Base-by-base conservation (phyloP, 257 asterid species). In the Apocynum venetum region DNA sequence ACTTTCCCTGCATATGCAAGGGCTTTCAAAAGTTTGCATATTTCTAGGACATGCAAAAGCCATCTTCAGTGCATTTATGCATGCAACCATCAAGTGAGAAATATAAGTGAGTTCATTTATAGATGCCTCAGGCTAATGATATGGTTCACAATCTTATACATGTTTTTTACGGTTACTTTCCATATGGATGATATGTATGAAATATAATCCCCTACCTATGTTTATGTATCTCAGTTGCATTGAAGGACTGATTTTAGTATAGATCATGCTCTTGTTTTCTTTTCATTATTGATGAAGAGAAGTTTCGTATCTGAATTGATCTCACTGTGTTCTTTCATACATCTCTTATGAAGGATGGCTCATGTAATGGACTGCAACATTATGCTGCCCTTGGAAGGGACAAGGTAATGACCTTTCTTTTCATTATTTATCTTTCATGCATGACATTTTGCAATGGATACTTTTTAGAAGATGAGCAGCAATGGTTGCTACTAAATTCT, bases 321-420 rank as follows among this genome's bases (percentile, higher is more conserved):
- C 79, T 81, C 20, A 83, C 61, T 75, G 41, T 78, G 48, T 70
- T 78, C 36, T 78, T 74, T 82, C 56, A 71, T 73, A 31, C 63
- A 81, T 55, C 19, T 35, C 20, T 76, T 83, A 77, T 89, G 68
- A 84, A 96, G 99, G 99, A 96, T 85, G 99, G 99, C 81, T 96
- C 99, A 13, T 96, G 99, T 84, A 96, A 96, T 83, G 99, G 99
- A 73, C 80, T 96, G 92, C 99, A 96, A 87, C 99, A 96, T 77
- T 96, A 96, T 84, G 98, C 99, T 79, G 99, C 99, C 63, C 97
- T 96, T 77, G 99, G 99, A 63, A 86, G 99, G 83, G 99, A 96
- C 84, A 90, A 85, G 99, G 99, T 96, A 89, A 80, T 44, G 66
- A 25, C n/a, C 76, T 72, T 56, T 76, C 64, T 71, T 82, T 40